Percentiles rank a stretch among this genome's conserved stretches.
Conservation (phyloP, 2,329 filamentous ascomycete genomes). For the Clonostachys solani region DNA sequence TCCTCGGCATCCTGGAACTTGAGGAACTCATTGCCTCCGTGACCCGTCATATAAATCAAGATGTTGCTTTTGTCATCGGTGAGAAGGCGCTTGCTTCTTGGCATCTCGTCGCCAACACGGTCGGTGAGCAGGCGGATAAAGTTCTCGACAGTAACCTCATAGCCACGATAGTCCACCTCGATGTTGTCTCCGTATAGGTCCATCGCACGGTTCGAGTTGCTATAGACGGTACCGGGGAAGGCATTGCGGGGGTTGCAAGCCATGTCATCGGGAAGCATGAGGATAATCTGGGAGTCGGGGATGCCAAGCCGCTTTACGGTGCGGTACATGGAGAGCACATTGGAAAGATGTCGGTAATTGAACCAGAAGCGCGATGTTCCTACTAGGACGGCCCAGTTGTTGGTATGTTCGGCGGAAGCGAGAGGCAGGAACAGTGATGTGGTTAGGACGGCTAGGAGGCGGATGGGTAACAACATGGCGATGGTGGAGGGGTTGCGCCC, state of each 20-base stretch:
- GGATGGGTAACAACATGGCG: too few relatives aligned
- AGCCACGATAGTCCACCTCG: constrained; percentile 96
- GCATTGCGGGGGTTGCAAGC: constrained; percentile 98
- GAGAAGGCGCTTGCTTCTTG: constrained; percentile 85
- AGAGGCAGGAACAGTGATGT: constrained; percentile 40
- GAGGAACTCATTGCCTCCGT: constrained; percentile 94
- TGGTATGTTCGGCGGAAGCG: constrained; percentile 75
- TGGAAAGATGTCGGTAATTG: constrained; percentile 98
- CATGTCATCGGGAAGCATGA: constrained; percentile 99
- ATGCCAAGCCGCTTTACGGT: constrained; percentile 98
- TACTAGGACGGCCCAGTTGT: constrained; percentile 99
- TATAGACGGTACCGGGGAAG: constrained; percentile 97
- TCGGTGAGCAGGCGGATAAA: constrained; percentile 96
- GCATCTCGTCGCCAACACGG: constrained; percentile 90
- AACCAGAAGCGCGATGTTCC: constrained; percentile 99
- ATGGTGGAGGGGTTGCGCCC: too few relatives aligned
- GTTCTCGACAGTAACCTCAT: constrained; percentile 98
- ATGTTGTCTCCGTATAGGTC: constrained; percentile 98
- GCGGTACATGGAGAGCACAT: constrained; percentile 94
- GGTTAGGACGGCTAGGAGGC: constrained; percentile 3
- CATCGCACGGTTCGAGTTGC: constrained; percentile 91
- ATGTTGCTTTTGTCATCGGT: constrained; percentile 97
- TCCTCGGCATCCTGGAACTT: constrained; percentile 99
- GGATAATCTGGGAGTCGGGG: constrained; percentile 96
- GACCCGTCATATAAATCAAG: constrained; percentile 97